Base-by-base conservation (phyloP, 2,329 filamentous ascomycete species). In the Hypocrella siamensis region DNA sequence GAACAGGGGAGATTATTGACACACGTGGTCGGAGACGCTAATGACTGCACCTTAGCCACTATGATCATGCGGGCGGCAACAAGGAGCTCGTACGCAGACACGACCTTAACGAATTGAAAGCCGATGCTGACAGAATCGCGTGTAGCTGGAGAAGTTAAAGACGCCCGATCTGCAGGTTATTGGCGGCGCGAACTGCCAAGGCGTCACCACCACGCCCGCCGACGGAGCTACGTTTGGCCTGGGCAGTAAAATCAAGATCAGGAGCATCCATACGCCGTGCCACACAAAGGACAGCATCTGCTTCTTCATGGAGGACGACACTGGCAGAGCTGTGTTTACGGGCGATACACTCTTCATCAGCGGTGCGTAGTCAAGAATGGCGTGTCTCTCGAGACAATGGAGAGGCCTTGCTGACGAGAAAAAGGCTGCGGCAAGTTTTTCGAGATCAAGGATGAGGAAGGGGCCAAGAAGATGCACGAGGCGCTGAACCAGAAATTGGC, bases 231-330 rank as follows among this genome's bases (percentile, higher is more conserved):
- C 65, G 3, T 93, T 94, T 63, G 78, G 72, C 40, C 73, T 98
- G 39, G 90, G 90, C 34, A 67, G 69, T 42, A 90, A n/a, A n/a
- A n/a, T 98, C 53, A 67, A 70, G 11, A 79, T 94, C 35, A 88
- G 72, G 50, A 80, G 82, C 17, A 63, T 96, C n/a, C 81, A 96
- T 57, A 98, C 90, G 10, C 90, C 90, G 2, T 98, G 90, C 55
- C 90, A 98, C 53, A 98, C 90, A 2, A 86, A 94, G 60, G 90
- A 98, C 60, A 94, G 86, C 54, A 93, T 98, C 51, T 98, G 90
- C 65, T 98, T 77, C 62, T 83, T 76, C 44, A 75, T 90, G 63
- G 73, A 93, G 56, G 88, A 98, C 47, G 76, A 74, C 15, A 62
- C 72, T 30, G 60, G 69, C 35, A 76, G 71, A 45, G 86, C 70